Evolutionary conservation across 306 rosid species (phyloP).

Genomic region (Lagenaria siceraria): DNA sequence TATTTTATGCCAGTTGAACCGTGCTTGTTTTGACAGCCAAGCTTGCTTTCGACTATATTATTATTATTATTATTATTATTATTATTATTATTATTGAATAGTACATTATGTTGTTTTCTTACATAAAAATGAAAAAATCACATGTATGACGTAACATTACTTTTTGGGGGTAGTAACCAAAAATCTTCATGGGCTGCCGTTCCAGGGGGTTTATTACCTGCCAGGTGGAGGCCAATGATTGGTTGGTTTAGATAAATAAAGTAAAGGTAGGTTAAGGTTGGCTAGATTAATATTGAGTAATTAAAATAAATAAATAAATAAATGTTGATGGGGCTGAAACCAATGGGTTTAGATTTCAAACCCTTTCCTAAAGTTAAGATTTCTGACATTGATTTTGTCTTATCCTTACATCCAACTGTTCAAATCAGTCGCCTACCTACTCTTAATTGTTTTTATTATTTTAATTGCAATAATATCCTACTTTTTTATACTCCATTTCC

Average conservation of each 20-base stretch:
- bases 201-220: not conserved
- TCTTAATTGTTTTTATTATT: not conserved
- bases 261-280: not conserved
- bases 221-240: not conserved
- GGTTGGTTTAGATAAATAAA: not conserved
- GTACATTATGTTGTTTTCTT: not conserved
- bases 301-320: not conserved
- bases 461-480: not conserved
- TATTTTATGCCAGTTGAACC: too few relatives aligned
- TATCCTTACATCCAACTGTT: not conserved
- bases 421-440: not conserved
- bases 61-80: too few relatives aligned
- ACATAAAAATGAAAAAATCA: not conserved
- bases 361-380: not conserved
- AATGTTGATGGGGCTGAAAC: not conserved
- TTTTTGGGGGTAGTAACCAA: not conserved
- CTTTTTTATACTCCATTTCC: too few relatives aligned
- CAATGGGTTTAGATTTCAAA: not conserved
- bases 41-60: too few relatives aligned
- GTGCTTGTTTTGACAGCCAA: too few relatives aligned
- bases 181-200: not conserved
- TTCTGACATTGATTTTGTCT: not conserved
- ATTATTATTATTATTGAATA: too few relatives aligned
- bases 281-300: not conserved
- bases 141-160: not conserved